These are phyloP conservation scores for Cyclotella choctawhatcheeana DNA, from an alignment of 108 stramenopile species.

Conservation along the genomic window DNA sequence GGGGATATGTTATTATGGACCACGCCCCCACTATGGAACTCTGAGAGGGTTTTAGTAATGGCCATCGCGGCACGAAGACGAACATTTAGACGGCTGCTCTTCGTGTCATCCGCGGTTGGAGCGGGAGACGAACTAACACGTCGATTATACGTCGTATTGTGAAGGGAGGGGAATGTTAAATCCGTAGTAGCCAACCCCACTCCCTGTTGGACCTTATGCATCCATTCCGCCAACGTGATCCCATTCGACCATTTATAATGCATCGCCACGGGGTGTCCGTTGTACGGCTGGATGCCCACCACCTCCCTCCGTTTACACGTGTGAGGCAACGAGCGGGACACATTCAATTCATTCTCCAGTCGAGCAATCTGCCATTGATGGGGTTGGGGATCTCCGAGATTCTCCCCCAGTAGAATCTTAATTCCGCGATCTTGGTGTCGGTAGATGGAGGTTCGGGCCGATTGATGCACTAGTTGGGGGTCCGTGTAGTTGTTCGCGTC, in stretches of 20 bases:
- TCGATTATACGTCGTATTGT: too few relatives aligned
- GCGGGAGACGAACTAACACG: too few relatives aligned
- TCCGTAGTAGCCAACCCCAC: background rate
- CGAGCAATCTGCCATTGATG: background rate
- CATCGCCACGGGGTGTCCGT: conserved; percentile 9
- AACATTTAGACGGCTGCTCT: conserved; percentile 12
- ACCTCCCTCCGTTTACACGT: conserved; percentile 5
- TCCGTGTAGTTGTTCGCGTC: background rate
- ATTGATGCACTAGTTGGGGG: conserved; percentile 4
- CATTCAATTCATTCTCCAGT: conserved; percentile 10
- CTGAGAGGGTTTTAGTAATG: conserved; percentile 14
- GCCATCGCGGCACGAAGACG: conserved; percentile 21
- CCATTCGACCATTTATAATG: conserved; percentile 36
- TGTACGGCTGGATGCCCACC: background rate
- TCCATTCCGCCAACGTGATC: conserved; percentile 22
- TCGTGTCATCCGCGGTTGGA: too few relatives aligned
- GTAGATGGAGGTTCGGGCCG: conserved; percentile 6
- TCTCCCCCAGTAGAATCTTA: background rate
- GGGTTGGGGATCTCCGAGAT: background rate
- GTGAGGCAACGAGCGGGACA: conserved; percentile 1
- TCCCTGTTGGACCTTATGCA: background rate
- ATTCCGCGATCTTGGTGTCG: conserved; percentile 10
- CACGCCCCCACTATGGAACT: conserved; percentile 24
- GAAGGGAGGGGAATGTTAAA: background rate
- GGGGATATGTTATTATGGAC: conserved; percentile 15